These are phyloP conservation scores for Salicornia ramosissima DNA, from an alignment of 148 eudicot species.

Conservation along the genomic window DNA sequence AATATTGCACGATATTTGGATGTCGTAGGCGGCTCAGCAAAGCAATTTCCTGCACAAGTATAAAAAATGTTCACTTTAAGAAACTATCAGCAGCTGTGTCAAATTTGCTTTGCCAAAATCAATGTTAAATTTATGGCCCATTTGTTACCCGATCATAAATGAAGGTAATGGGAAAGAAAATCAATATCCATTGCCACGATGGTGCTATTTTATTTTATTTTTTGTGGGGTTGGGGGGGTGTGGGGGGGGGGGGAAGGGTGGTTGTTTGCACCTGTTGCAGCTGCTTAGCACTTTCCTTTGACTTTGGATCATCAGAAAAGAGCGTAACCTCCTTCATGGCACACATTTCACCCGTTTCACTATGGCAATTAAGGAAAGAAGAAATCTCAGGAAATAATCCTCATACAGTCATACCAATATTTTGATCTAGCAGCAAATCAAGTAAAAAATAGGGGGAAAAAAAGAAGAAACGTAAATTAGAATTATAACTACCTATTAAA, in stretches of 20 bases:
- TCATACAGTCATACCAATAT: neutral
- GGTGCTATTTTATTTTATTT: too few relatives aligned
- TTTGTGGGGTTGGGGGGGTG: too few relatives aligned
- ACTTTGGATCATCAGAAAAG: constrained; percentile 85
- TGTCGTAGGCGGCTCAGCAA: constrained; percentile 81
- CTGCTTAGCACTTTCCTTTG: constrained; percentile 96
- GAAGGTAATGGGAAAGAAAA: too few relatives aligned
- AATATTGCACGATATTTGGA: constrained; percentile 95
- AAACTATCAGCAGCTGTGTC: neutral
- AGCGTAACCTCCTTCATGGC: constrained; percentile 99
- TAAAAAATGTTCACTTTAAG: neutral
- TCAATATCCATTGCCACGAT: too few relatives aligned
- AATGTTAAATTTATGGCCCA: too few relatives aligned
- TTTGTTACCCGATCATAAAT: too few relatives aligned
- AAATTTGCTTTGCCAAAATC: too few relatives aligned
- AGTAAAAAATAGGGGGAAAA: constrained; percentile 3
- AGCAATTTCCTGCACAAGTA: constrained; percentile 63
- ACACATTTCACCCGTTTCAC: constrained; percentile 99
- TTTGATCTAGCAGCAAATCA: neutral
- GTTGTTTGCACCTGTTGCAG: constrained; percentile 58
- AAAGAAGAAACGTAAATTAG: neutral
- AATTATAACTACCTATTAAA: constrained; percentile 65
- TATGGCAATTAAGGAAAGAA: constrained; percentile 24
- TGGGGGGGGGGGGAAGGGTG: neutral
- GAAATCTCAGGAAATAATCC: constrained; percentile 12